These are phyloP conservation scores for Neonectria hederae DNA, from an alignment of 2,329 filamentous ascomycete genomes.

Conservation along the genomic window DNA sequence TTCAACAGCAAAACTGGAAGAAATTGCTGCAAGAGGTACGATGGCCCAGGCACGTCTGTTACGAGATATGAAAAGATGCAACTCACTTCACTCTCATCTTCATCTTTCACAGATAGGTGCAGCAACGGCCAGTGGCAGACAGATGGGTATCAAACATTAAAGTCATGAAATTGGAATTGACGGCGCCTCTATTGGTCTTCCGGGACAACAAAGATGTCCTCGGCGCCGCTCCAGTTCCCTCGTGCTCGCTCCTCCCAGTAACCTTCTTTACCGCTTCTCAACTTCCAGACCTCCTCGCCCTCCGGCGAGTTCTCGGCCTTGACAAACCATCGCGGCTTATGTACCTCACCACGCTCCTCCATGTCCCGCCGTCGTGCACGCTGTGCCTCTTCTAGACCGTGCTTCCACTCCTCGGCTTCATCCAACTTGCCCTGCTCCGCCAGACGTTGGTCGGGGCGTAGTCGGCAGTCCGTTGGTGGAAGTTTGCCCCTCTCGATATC, in stretches of 20 bases:
- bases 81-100: neutral
- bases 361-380: conserved; percentile 76
- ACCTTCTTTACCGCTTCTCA: conserved; percentile 83
- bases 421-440: conserved; percentile 86
- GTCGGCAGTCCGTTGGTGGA: conserved; percentile 82
- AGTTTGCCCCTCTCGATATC: conserved; percentile 77
- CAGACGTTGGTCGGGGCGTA: conserved; percentile 88
- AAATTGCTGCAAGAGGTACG: too few relatives aligned
- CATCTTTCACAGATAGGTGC: neutral
- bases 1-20: too few relatives aligned
- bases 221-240: conserved; percentile 70
- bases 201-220: conserved; percentile 57
- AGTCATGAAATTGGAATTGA: conserved; percentile 9
- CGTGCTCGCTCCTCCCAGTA: conserved; percentile 90
- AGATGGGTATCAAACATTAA: neutral
- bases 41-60: too few relatives aligned
- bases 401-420: conserved; percentile 84
- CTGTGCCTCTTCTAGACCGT: conserved; percentile 86
- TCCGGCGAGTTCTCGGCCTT: conserved; percentile 68
- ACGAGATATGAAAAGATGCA: too few relatives aligned
- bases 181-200: conserved; percentile 34
- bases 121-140: neutral
- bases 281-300: conserved; percentile 75
- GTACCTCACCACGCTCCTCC: conserved; percentile 77
- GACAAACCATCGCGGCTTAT: conserved; percentile 86